phyloP scores from a whole-genome alignment of 1,139 yeast species.

The Hansenula lynferdii region DNA sequence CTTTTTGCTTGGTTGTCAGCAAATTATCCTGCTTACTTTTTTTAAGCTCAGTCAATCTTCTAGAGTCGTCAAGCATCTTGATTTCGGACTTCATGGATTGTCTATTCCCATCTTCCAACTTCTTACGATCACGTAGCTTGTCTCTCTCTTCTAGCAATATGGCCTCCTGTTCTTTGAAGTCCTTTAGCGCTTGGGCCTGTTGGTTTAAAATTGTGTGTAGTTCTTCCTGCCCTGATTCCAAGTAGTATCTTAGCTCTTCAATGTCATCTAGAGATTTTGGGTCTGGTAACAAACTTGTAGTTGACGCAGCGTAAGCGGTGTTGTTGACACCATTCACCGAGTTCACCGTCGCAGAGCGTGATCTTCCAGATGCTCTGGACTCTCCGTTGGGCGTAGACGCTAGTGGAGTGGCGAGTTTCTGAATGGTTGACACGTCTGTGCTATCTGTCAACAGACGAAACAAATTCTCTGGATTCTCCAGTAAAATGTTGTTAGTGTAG shows the following conservation, averaged over 20 bases:
- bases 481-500: constrained; percentile 9
- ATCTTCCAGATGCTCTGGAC: constrained; percentile 17
- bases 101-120: constrained; percentile 44
- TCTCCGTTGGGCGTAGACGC: constrained; percentile 5
- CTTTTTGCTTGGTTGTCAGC: constrained; percentile 22
- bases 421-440: constrained; percentile 14
- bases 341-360: constrained; percentile 29
- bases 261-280: constrained; percentile 31
- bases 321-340: constrained; percentile 11
- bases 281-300: constrained; percentile 15
- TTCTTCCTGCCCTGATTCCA: constrained; percentile 47
- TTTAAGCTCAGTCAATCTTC: constrained; percentile 28
- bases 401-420: constrained; percentile 12
- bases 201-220: constrained; percentile 37
- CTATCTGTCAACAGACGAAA: constrained; percentile 21
- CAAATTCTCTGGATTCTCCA: constrained; percentile 22
- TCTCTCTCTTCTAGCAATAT: constrained; percentile 36
- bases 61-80: constrained; percentile 40
- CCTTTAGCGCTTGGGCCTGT: constrained; percentile 33
- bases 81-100: constrained; percentile 43
- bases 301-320: constrained; percentile 8
- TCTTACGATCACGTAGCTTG: constrained; percentile 38
- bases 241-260: constrained; percentile 42
- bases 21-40: constrained; percentile 26
- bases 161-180: constrained; percentile 37